A percentile compares a stretch with the other conserved stretches of the same genome.
These are phyloP conservation scores for Linnemannia exigua DNA, from an alignment of 192 early-diverging fungal genomes.

Conservation along the genomic window DNA sequence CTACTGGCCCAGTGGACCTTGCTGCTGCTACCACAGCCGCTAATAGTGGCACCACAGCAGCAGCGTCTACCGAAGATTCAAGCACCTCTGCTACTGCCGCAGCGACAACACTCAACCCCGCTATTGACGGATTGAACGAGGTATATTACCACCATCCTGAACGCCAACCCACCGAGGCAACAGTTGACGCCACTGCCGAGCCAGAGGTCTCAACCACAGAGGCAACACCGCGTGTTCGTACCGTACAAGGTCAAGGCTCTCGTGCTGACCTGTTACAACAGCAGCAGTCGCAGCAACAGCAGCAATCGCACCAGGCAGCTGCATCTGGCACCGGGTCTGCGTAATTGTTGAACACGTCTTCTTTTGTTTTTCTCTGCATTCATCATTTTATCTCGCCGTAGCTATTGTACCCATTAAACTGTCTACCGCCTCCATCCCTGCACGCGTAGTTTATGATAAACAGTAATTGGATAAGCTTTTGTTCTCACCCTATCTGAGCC, in stretches of 20 bases:
- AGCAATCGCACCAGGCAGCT: background rate
- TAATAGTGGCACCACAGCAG: background rate
- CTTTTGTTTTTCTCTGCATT: background rate
- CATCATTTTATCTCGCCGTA: background rate
- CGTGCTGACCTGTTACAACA: constrained; percentile 3
- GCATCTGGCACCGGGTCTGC: background rate
- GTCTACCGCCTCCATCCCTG: no score
- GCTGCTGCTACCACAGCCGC: background rate
- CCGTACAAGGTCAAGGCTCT: constrained; percentile 38
- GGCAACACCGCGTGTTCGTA: background rate
- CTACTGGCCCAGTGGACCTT: no score
- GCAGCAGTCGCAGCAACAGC: constrained; percentile 1
- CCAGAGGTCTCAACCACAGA: background rate
- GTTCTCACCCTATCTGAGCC: no score
- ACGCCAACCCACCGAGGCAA: background rate
- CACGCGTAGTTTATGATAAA: no score
- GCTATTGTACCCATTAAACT: no score
- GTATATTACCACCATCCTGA: constrained; percentile 67
- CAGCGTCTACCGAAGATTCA: background rate
- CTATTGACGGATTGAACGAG: constrained; percentile 48
- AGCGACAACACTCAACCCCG: constrained; percentile 8
- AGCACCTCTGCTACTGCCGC: background rate
- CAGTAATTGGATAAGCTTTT: no score
- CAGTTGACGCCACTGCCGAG: background rate
- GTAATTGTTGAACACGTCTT: background rate